A percentile compares a stretch with the other conserved stretches of the same genome.
These are phyloP conservation scores for Candida xyloterini DNA, from an alignment of 805 yeast genomes.

Conservation along the genomic window DNA sequence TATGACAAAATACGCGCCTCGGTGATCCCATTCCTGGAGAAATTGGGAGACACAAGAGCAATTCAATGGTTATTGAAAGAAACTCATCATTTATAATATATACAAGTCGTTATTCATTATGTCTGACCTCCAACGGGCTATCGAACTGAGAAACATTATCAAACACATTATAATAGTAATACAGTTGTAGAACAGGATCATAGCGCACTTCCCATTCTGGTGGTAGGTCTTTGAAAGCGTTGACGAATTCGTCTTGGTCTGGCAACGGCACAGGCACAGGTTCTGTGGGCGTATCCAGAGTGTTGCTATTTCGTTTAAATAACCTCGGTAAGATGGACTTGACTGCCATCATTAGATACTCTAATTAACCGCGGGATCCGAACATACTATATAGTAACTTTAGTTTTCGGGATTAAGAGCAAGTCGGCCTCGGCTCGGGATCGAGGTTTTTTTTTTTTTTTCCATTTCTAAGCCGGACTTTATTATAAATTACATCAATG, in stretches of 20 bases:
- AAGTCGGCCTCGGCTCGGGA: background rate
- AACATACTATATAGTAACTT: too few relatives aligned
- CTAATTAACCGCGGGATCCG: too few relatives aligned
- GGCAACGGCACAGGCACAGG: background rate
- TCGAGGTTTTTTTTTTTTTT: background rate
- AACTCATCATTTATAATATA: constrained; percentile 37
- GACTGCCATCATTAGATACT: background rate
- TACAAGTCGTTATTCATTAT: constrained; percentile 1
- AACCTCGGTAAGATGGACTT: constrained; percentile 1
- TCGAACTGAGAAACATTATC: constrained; percentile 41
- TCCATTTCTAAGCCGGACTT: constrained; percentile 5
- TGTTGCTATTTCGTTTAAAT: background rate
- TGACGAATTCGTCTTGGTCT: constrained; percentile 1
- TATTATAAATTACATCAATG: constrained; percentile 56
- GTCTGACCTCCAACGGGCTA: constrained; percentile 42
- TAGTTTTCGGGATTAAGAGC: too few relatives aligned
- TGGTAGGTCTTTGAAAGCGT: constrained; percentile 21
- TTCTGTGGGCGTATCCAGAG: background rate
- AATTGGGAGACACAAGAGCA: constrained; percentile 54
- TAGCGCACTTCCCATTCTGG: constrained; percentile 35
- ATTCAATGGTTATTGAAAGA: constrained; percentile 71
- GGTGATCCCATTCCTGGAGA: constrained; percentile 49
- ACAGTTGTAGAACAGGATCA: constrained; percentile 39
- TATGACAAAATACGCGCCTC: constrained; percentile 56
- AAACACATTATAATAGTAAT: constrained; percentile 38